Evolutionary conservation across 352 stramenopile genomes (phyloP).

Genomic region (Poterioochromonas sp.): DNA sequence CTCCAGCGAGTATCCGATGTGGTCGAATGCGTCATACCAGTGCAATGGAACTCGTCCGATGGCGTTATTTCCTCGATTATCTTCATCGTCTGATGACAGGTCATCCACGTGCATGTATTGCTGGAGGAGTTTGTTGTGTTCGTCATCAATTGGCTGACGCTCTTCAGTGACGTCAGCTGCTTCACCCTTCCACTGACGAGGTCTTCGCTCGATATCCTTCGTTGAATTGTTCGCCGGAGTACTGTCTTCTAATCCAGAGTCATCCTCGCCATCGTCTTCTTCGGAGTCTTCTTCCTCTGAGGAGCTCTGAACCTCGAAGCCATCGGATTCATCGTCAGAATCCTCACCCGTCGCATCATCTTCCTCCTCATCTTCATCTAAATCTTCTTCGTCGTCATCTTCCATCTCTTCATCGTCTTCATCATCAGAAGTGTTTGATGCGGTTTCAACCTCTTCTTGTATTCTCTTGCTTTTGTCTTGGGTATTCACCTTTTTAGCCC

Average conservation of each 20-base stretch:
- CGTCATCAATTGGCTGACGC: slow-evolving; percentile 56
- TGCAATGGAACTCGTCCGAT: slow-evolving; percentile 95
- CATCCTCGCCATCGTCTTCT: slow-evolving; percentile 55
- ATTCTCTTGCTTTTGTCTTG: no score
- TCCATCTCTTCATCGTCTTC: neutral
- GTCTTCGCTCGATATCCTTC: slow-evolving; percentile 34
- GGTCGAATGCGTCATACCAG: slow-evolving; percentile 99
- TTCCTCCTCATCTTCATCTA: neutral
- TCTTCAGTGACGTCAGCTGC: slow-evolving; percentile 58
- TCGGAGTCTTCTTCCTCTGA: slow-evolving; percentile 50
- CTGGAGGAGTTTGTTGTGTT: slow-evolving; percentile 62
- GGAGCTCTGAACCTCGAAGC: slow-evolving; percentile 56
- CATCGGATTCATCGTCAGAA: slow-evolving; percentile 30
- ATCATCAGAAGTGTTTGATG: neutral
- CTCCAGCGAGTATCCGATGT: slow-evolving; percentile 97
- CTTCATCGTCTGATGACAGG: slow-evolving; percentile 93
- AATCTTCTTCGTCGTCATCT: no score
- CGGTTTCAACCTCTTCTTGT: neutral
- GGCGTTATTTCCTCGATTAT: slow-evolving; percentile 82
- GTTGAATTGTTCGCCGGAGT: slow-evolving; percentile 60
- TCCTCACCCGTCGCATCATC: slow-evolving; percentile 36
- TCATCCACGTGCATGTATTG: slow-evolving; percentile 92
- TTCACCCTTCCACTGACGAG: slow-evolving; percentile 44
- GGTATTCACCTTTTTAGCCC: no score
- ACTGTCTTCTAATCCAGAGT: slow-evolving; percentile 59